phyloP scores from a whole-genome alignment of 164 flowering plant species.

The Nymphaea thermarum region DNA sequence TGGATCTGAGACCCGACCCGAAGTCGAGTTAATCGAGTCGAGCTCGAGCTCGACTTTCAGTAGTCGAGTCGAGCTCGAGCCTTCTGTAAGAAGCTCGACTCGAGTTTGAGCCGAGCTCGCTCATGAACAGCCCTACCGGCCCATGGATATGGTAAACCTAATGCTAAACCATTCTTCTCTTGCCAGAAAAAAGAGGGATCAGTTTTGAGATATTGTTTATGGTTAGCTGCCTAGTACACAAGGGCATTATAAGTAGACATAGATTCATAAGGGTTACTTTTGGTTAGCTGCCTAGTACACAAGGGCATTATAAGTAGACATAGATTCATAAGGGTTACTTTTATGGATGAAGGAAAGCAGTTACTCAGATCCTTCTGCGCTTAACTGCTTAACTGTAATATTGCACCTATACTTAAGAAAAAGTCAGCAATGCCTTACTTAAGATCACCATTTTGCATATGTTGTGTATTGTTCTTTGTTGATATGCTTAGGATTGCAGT shows the following conservation, averaged over 20 bases:
- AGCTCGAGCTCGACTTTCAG: too few species aligned
- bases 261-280: conserved; percentile 55
- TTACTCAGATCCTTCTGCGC: conserved; percentile 38
- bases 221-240: conserved; percentile 73
- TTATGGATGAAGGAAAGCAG: conserved; percentile 90
- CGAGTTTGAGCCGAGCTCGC: too few species aligned
- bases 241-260: conserved; percentile 61
- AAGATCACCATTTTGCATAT: conserved; percentile 62
- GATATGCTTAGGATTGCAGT: too few species aligned
- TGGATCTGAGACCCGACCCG: too few species aligned
- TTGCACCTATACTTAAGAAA: conserved; percentile 55
- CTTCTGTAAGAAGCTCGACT: too few species aligned
- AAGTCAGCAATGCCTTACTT: conserved; percentile 27
- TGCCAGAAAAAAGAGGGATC: conserved; percentile 32
- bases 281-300: conserved; percentile 67
- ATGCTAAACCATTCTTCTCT: conserved; percentile 47
- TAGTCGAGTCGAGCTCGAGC: too few species aligned
- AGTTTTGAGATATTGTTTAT: conserved; percentile 54
- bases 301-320: conserved; percentile 69
- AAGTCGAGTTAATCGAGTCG: too few species aligned
- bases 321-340: conserved; percentile 84
- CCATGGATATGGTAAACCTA: conserved; percentile 33
- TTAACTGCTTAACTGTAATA: conserved; percentile 40
- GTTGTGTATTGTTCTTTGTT: too few species aligned
- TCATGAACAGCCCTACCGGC: too few species aligned